Evolutionary conservation across 768 basidiomycete species (phyloP).

Genomic region (Tylopilus sp.): DNA sequence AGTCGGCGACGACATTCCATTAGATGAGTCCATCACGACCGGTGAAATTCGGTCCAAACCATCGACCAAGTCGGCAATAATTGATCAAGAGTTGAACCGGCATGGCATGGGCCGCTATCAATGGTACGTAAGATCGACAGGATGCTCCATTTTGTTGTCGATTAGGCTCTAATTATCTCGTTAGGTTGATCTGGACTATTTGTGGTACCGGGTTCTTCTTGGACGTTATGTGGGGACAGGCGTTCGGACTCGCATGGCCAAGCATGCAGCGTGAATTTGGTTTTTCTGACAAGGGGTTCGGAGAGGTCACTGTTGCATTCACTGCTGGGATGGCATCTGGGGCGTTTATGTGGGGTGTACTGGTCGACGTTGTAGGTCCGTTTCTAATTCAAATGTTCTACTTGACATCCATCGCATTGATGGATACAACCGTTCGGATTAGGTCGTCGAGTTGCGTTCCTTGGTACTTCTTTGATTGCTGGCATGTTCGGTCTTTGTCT

Average conservation of each 20-base stretch:
- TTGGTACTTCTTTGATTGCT: slow-evolving; percentile 12
- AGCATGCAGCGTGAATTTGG: slow-evolving; percentile 15
- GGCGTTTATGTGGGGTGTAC: slow-evolving; percentile 10
- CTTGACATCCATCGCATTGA: neutral
- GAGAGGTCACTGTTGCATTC: slow-evolving; percentile 1
- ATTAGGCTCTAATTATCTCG: neutral
- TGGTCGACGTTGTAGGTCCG: slow-evolving; percentile 20
- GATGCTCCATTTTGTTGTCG: too few relatives aligned
- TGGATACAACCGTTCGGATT: neutral
- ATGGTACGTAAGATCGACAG: slow-evolving; percentile 1
- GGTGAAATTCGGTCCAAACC: neutral
- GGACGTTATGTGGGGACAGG: slow-evolving; percentile 9
- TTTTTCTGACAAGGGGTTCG: slow-evolving; percentile 16
- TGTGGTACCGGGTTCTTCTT: slow-evolving; percentile 10
- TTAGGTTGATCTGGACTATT: slow-evolving; percentile 17
- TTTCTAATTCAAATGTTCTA: neutral
- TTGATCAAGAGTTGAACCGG: slow-evolving; percentile 11
- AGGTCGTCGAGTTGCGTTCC: slow-evolving; percentile 16
- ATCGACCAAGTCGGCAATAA: slow-evolving; percentile 8
- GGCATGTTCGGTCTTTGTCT: slow-evolving; percentile 13
- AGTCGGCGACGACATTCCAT: too few relatives aligned
- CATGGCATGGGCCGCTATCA: slow-evolving; percentile 16
- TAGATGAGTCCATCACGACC: neutral
- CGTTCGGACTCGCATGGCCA: neutral
- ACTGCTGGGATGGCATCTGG: slow-evolving; percentile 2